These are phyloP conservation scores for Serpula lacrymans DNA, from an alignment of 768 basidiomycete species.

Conservation along the genomic window DNA sequence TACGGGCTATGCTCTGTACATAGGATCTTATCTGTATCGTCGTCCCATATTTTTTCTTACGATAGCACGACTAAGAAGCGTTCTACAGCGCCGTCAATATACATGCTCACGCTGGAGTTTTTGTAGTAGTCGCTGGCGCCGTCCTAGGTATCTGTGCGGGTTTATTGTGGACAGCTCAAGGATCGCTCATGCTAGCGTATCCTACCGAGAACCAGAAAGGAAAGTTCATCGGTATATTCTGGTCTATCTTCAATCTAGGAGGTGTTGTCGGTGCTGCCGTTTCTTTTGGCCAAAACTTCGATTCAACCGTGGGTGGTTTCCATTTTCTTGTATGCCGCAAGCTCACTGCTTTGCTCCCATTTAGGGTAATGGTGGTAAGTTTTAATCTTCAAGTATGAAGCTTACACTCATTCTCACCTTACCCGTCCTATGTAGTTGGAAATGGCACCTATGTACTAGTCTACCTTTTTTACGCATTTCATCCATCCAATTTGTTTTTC, in stretches of 20 bases:
- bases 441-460: constrained; percentile 74
- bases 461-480: not conserved
- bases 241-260: constrained; percentile 81
- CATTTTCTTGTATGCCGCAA: too few species aligned
- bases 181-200: constrained; percentile 81
- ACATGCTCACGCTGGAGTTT: constrained; percentile 54
- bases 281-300: constrained; percentile 66
- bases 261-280: constrained; percentile 78
- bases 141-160: constrained; percentile 70
- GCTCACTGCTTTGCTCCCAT: too few species aligned
- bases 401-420: not conserved
- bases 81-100: constrained; percentile 63
- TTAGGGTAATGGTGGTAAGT: constrained; percentile 26
- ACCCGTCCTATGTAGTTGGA: constrained; percentile 42
- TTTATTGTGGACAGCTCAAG: constrained; percentile 81
- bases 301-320: constrained; percentile 44
- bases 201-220: constrained; percentile 80
- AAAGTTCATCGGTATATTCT: constrained; percentile 73
- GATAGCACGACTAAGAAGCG: not conserved
- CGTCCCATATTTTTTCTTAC: not conserved
- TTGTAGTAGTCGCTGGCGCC: constrained; percentile 70
- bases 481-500: not conserved
- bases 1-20: constrained; percentile 72
- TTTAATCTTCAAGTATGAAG: not conserved
- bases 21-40: constrained; percentile 67